These are phyloP conservation scores for Thielaviopsis musarum DNA, from an alignment of 2,329 filamentous ascomycete species.

Conservation along the genomic window DNA sequence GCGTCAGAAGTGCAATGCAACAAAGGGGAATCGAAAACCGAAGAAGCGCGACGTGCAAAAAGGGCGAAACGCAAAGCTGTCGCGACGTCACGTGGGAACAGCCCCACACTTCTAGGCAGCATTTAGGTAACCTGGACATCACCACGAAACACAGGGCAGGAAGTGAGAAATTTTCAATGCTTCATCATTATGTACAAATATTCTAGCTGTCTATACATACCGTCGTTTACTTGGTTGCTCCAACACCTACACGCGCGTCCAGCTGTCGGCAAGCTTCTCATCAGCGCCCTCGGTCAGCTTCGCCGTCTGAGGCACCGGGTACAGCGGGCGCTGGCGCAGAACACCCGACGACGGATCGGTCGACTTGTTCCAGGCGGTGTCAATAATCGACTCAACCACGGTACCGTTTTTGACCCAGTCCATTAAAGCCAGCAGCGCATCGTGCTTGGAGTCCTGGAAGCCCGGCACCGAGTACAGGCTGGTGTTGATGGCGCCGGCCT, in stretches of 20 bases:
- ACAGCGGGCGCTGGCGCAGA: conserved; percentile 28
- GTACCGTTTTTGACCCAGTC: conserved; percentile 22
- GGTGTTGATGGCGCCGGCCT: conserved; percentile 26
- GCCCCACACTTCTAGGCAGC: background rate
- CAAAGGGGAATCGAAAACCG: background rate
- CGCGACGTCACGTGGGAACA: background rate
- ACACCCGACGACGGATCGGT: conserved; percentile 21
- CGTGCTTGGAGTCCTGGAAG: conserved; percentile 21
- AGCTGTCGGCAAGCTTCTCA: conserved; percentile 6
- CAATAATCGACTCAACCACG: conserved; percentile 19
- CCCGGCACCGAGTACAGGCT: conserved; percentile 20
- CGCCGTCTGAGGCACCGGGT: conserved; percentile 21
- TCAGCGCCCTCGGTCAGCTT: conserved; percentile 4
- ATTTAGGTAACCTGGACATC: no score
- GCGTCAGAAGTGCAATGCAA: background rate
- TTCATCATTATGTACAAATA: background rate
- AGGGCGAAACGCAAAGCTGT: background rate
- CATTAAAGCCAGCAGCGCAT: conserved; percentile 23
- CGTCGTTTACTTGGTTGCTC: background rate
- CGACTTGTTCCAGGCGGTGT: conserved; percentile 19
- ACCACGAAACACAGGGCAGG: background rate
- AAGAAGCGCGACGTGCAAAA: background rate
- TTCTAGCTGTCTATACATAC: background rate
- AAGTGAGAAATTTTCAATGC: background rate
- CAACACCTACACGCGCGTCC: conserved; percentile 5